Conservation (phyloP, 768 basidiomycete species). For the Sarcomyxa edulis region DNA sequence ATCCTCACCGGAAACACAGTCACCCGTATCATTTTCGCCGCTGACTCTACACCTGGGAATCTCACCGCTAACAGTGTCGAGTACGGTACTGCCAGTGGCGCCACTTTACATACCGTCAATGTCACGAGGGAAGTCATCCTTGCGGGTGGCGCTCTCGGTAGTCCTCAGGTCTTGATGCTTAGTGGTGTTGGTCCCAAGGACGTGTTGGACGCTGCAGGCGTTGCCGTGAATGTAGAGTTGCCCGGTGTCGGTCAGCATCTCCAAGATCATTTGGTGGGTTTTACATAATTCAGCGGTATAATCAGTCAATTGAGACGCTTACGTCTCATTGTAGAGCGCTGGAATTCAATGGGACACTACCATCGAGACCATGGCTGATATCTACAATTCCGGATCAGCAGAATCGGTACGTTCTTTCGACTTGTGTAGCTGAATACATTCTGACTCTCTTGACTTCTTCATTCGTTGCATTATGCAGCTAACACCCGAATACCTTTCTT, state of each 20-base stretch:
- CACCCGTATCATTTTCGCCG: constrained; percentile 44
- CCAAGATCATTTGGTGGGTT: constrained; percentile 2
- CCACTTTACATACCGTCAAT: constrained; percentile 33
- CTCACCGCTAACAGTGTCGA: constrained; percentile 41
- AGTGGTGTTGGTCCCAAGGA: constrained; percentile 51
- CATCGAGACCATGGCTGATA: constrained; percentile 3
- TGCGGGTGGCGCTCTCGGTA: constrained; percentile 43
- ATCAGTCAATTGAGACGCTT: no score
- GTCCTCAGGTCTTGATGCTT: constrained; percentile 45
- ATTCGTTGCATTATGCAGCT: constrained; percentile 4
- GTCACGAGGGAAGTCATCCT: constrained; percentile 60
- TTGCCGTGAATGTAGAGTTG: constrained; percentile 33
- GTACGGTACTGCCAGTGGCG: constrained; percentile 33
- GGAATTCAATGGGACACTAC: constrained; percentile 3
- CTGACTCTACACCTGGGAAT: constrained; percentile 21
- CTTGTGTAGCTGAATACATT: no score
- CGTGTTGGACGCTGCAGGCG: constrained; percentile 37
- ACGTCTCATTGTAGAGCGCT: constrained; percentile 1
- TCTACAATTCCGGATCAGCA: constrained; percentile 2
- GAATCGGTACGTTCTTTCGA: no score
- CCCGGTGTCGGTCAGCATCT: constrained; percentile 26
- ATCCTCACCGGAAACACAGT: constrained; percentile 53
- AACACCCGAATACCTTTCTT: constrained; percentile 30
- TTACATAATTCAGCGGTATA: no score
- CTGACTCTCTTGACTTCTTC: no score